Evolutionary conservation across 169 alveolate species (phyloP).

Genomic region (Cryptosporidium ryanae): DNA sequence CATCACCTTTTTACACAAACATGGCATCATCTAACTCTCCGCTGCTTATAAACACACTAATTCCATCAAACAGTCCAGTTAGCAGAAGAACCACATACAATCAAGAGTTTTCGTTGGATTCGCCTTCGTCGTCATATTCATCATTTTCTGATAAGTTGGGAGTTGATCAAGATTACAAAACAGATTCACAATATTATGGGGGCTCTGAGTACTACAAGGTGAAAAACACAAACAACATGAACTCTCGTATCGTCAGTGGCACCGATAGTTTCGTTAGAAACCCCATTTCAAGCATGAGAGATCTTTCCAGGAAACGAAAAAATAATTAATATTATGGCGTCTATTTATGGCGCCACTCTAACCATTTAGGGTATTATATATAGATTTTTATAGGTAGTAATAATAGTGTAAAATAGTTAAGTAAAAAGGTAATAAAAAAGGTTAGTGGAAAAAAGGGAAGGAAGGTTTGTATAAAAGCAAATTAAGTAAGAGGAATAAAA

Average conservation of each 20-base stretch:
- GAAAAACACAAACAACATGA: neutral
- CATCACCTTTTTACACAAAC: constrained; percentile 28
- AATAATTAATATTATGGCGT: neutral
- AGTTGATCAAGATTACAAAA: too few relatives aligned
- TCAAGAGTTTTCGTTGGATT: neutral
- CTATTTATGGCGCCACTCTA: neutral
- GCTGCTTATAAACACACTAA: constrained; percentile 23
- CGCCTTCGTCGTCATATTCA: neutral
- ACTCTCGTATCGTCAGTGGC: too few relatives aligned
- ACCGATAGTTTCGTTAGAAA: neutral
- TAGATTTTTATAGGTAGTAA: neutral
- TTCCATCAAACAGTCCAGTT: constrained; percentile 11
- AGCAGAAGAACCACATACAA: neutral
- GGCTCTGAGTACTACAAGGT: too few relatives aligned
- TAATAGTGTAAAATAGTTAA: too few relatives aligned
- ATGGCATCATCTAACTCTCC: constrained; percentile 56
- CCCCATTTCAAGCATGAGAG: constrained; percentile 38
- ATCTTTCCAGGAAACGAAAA: constrained; percentile 27
- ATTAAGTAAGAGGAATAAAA: too few relatives aligned
- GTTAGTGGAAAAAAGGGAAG: too few relatives aligned
- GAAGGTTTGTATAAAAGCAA: too few relatives aligned
- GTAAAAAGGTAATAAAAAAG: too few relatives aligned
- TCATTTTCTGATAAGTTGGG: neutral
- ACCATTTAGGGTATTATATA: neutral
- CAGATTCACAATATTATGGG: too few relatives aligned